Conservation (phyloP, 73 alveolate species). For the Paramecium bursaria region DNA sequence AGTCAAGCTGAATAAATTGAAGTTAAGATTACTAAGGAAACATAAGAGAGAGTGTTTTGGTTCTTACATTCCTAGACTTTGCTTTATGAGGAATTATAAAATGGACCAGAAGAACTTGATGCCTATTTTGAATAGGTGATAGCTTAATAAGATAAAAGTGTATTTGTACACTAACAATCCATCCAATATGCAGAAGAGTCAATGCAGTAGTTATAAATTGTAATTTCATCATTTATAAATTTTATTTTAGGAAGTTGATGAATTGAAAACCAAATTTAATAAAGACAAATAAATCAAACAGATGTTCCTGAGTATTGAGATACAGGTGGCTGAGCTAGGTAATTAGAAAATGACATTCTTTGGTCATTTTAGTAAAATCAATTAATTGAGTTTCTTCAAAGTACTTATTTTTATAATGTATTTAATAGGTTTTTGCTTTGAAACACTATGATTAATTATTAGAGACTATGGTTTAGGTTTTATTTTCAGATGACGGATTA, state of each 20-base stretch:
- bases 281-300: background rate
- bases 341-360: background rate
- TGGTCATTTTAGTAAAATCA: background rate
- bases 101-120: constrained; percentile 6
- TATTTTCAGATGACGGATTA: background rate
- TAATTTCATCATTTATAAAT: too few species aligned
- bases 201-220: too few species aligned
- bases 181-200: background rate
- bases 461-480: background rate
- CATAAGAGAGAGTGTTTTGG: constrained; percentile 42
- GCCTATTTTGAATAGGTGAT: background rate
- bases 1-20: background rate
- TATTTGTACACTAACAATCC: too few species aligned
- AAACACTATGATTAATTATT: too few species aligned
- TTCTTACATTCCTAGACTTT: background rate
- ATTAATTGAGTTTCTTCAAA: background rate
- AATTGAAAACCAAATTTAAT: too few species aligned
- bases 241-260: background rate
- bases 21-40: background rate
- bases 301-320: background rate
- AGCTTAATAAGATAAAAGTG: background rate
- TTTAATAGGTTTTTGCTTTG: background rate
- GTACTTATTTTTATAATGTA: background rate
- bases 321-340: background rate
- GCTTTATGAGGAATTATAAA: background rate